Evolutionary conservation across 1,139 yeast species (phyloP), one percentile per base, ranked within the genome.

Genomic region (Hyphopichia pseudoburtonii): DNA sequence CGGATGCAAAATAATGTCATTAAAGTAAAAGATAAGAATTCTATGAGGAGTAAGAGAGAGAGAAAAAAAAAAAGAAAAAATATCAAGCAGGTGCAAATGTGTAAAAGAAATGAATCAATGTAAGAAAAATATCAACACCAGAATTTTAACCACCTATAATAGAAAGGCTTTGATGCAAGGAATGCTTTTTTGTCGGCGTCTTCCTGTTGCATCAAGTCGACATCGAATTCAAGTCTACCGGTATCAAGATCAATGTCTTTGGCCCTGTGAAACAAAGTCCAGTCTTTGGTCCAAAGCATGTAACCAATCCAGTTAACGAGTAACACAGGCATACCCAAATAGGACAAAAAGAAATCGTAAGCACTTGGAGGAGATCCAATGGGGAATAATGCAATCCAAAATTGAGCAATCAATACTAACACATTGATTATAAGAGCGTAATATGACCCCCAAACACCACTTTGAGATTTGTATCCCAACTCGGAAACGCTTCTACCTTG

Each of bases 141-240:
- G 39, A 49, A 12, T 25, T 25, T 46, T 35, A 35, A 38, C 41
- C 49, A 57, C 38, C 58, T 52, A 40, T 43, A 41, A 45, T 45
- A 47, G 35, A 52, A 42, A 10, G 63, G 62, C 43, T 49, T 52
- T 32, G 50, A 19, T 12, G 57, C 57, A 35, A 57, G 42, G 35
- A 41, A 40, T 5, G 54, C 60, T 42, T 44, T 52, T 42, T 58
- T 59, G 44, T 59, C 64, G 33, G 61, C 62, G 32, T 56, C 46
- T 37, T 59, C 64, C 41, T 57, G 63, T 46, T 50, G 57, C 44
- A 57, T 46, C 40, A 57, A 50, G 37, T 60, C 65, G 50, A 56
- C 49, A 45, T 60, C 64, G 47, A 55, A 51, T 31, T 57, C 61
- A 43, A 60, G 54, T 48, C 64, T 54, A 31, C 64, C 64, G 17